A percentile compares a stretch with the other conserved stretches of the same genome.
These are phyloP conservation scores for Capsicum pubescens DNA, from an alignment of 257 asterid species.

Conservation along the genomic window DNA sequence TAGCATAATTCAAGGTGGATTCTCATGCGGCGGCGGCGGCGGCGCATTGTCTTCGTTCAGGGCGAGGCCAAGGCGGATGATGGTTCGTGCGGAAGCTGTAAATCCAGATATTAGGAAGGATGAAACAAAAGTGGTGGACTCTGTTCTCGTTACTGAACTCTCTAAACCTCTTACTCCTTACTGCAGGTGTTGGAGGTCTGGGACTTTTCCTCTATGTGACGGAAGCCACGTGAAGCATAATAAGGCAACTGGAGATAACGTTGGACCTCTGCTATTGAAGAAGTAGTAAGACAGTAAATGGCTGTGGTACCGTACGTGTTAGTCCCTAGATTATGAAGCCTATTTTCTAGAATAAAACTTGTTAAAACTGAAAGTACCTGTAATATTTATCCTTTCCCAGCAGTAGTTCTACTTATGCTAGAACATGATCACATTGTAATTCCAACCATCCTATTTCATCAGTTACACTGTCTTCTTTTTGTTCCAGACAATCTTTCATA, in stretches of 20 bases:
- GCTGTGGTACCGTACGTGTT: not conserved
- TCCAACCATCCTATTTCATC: not conserved
- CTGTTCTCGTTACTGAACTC: constrained; percentile 76
- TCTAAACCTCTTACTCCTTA: constrained; percentile 85
- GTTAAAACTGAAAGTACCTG: not conserved
- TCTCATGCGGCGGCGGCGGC: constrained; percentile 37
- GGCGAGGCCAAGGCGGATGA: constrained; percentile 55
- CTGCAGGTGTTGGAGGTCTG: constrained; percentile 99
- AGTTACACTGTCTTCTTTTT: not conserved
- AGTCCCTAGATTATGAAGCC: constrained; percentile 21
- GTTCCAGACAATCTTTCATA: constrained; percentile 44
- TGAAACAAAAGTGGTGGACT: constrained; percentile 87
- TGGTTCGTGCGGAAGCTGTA: constrained; percentile 77
- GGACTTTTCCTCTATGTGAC: constrained; percentile 89
- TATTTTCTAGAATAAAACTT: not conserved
- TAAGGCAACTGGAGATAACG: constrained; percentile 89
- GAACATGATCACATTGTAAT: not conserved
- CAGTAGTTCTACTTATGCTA: not conserved
- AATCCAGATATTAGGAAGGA: constrained; percentile 84
- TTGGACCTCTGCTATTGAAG: constrained; percentile 93
- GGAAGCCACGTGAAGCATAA: constrained; percentile 92
- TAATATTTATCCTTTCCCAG: not conserved
- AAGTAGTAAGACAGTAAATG: constrained; percentile 44
- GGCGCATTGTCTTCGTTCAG: constrained; percentile 29
- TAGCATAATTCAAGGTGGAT: constrained; percentile 41